Percentiles rank a stretch among this genome's conserved stretches.
Conservation (phyloP, 345 rosid species). For the Salix udensis region DNA sequence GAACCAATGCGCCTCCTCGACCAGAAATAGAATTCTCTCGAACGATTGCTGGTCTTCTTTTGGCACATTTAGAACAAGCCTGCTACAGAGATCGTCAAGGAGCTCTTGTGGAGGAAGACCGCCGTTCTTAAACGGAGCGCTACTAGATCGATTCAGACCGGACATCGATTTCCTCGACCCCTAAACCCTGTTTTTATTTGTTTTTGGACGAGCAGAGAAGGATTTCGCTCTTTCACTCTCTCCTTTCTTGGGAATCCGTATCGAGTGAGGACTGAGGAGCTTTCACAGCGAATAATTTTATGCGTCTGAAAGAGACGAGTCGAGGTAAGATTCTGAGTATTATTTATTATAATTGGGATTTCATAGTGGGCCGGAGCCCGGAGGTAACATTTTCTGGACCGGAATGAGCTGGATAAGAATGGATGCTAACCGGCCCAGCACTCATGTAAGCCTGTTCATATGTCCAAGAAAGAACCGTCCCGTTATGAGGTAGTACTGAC, state of each 20-base stretch:
- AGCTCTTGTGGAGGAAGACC: conserved; percentile 92
- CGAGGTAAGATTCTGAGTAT: background rate
- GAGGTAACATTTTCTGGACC: background rate
- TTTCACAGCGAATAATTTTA: background rate
- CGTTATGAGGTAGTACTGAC: background rate
- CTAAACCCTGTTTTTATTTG: background rate
- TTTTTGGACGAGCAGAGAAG: background rate
- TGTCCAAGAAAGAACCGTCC: too few species aligned
- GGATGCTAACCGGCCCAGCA: background rate
- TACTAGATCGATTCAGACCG: conserved; percentile 63
- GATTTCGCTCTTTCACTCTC: background rate
- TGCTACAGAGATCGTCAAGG: conserved; percentile 99
- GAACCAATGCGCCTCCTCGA: conserved; percentile 97
- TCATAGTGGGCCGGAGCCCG: background rate
- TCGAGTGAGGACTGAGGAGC: background rate
- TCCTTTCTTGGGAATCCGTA: background rate
- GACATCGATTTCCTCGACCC: conserved; percentile 39
- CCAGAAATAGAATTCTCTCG: conserved; percentile 92
- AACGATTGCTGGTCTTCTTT: conserved; percentile 96
- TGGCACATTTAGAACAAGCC: conserved; percentile 94
- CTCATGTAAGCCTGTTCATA: background rate
- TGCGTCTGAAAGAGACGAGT: background rate
- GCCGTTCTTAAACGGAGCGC: conserved; percentile 67
- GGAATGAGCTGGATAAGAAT: background rate
- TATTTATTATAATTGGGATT: too few species aligned